phyloP scores from a whole-genome alignment of 345 rosid genomes.

The Lepidium sativum region DNA sequence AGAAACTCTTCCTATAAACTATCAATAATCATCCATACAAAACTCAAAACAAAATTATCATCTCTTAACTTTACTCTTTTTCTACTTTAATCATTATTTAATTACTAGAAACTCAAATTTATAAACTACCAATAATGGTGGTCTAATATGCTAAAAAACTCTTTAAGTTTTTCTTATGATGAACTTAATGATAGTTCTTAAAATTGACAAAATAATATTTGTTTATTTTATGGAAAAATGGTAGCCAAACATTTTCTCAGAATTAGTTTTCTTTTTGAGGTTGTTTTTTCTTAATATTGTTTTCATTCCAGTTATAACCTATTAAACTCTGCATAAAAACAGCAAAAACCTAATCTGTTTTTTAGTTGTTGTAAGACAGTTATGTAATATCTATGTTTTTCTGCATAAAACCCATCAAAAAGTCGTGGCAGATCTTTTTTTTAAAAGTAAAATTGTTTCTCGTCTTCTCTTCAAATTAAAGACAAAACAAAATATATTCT shows the following conservation, averaged over 20 bases:
- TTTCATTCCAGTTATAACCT: conserved; percentile 1
- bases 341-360: conserved; percentile 3
- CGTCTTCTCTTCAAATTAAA: no score
- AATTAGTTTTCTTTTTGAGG: neutral
- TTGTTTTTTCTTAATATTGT: neutral
- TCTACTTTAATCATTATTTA: no score
- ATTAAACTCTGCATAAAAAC: neutral
- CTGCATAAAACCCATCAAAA: neutral
- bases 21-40: no score
- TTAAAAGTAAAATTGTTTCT: no score
- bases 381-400: neutral
- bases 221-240: conserved; percentile 10
- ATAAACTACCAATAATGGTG: no score
- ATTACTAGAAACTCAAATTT: no score
- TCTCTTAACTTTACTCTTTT: no score
- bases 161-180: no score
- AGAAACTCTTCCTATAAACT: no score
- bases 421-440: neutral
- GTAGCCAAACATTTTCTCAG: neutral
- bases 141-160: no score
- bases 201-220: neutral
- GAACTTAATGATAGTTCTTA: no score
- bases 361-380: neutral
- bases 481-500: neutral
- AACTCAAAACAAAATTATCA: no score